Conservation (phyloP, 768 basidiomycete species). For the Lyophyllum shimeji region DNA sequence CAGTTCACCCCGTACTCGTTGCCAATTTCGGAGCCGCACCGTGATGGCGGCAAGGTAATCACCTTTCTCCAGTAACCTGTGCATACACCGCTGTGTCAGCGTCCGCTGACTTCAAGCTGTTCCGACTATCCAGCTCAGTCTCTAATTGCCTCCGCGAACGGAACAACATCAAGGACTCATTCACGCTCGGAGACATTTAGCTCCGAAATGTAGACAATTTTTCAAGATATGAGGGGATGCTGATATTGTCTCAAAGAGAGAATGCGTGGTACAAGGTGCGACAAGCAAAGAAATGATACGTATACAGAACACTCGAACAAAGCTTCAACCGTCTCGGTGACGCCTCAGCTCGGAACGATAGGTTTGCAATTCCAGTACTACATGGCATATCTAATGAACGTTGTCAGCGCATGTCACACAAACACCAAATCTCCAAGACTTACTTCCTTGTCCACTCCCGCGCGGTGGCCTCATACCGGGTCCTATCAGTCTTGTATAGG, state of each 20-base stretch:
- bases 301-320: slow-evolving; percentile 19
- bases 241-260: slow-evolving; percentile 18
- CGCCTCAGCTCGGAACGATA: slow-evolving; percentile 8
- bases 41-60: background rate
- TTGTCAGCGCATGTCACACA: slow-evolving; percentile 7
- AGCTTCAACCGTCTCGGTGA: slow-evolving; percentile 8
- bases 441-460: slow-evolving; percentile 99
- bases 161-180: too few relatives aligned
- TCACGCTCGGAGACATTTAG: too few relatives aligned
- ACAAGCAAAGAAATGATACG: slow-evolving; percentile 21
- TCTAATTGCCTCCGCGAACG: too few relatives aligned
- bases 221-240: slow-evolving; percentile 5
- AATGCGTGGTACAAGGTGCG: slow-evolving; percentile 20
- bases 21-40: too few relatives aligned
- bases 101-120: background rate
- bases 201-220: background rate
- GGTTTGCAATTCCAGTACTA: slow-evolving; percentile 30
- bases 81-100: too few relatives aligned
- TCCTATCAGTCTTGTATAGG: slow-evolving; percentile 98
- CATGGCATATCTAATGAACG: slow-evolving; percentile 47
- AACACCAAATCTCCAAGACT: slow-evolving; percentile 27
- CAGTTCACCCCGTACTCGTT: background rate
- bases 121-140: background rate
- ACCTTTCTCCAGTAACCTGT: background rate
- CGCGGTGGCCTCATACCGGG: slow-evolving; percentile 96